These are phyloP conservation scores for Piper betle DNA, from an alignment of 164 flowering plant species.

Conservation along the genomic window DNA sequence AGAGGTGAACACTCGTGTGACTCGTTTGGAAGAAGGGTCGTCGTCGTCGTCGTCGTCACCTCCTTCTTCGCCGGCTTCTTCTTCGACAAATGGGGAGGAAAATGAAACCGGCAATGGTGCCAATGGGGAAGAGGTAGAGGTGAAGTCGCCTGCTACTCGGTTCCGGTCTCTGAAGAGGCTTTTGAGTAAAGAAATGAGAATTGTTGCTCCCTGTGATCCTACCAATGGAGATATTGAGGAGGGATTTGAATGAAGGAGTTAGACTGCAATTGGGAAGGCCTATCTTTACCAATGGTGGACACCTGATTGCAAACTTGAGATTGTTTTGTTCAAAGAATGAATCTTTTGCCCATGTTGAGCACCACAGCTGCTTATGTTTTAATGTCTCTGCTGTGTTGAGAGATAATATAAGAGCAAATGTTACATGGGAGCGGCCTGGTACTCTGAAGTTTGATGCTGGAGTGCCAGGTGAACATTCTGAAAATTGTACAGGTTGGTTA, in stretches of 20 bases:
- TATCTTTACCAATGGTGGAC: not conserved
- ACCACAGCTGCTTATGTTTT: not conserved
- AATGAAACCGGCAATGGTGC: not conserved
- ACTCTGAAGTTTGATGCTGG: too few species aligned
- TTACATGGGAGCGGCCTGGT: too few species aligned
- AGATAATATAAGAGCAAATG: too few species aligned
- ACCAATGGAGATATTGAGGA: constrained; percentile 2
- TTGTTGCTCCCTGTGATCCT: constrained; percentile 2
- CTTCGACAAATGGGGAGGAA: not conserved
- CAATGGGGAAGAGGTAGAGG: not conserved
- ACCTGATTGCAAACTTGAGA: not conserved
- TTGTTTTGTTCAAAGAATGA: not conserved
- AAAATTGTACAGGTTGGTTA: too few species aligned
- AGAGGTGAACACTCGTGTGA: not conserved
- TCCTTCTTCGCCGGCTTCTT: not conserved
- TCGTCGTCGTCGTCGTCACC: too few species aligned
- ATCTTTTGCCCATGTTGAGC: too few species aligned
- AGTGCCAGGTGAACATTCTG: too few species aligned
- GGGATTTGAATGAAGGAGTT: not conserved
- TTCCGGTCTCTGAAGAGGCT: constrained; percentile 1
- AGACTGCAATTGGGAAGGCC: not conserved
- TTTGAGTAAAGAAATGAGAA: constrained; percentile 2
- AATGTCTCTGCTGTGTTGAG: too few species aligned
- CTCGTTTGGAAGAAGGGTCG: constrained; percentile 1
- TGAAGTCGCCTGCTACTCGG: constrained; percentile 4